Evolutionary conservation across 495 filamentous ascomycete species (phyloP), one percentile per base, ranked within the genome.

Genomic region (Elaphomyces granulatus): DNA sequence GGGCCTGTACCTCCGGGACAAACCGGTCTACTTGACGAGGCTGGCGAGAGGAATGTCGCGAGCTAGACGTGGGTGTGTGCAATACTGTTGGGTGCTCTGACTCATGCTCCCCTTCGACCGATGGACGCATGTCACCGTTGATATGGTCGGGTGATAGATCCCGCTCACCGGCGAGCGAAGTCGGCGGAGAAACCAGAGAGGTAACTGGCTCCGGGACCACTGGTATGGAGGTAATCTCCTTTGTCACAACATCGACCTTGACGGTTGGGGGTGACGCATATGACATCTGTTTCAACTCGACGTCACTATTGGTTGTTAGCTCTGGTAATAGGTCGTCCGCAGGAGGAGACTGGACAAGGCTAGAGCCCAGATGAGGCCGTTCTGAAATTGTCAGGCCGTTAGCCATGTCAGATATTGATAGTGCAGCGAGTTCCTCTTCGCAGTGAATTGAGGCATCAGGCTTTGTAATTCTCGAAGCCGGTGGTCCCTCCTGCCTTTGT

Each of bases 101-200:
- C 26, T 43, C 41, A 18, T 50, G 50, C 19, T 67, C 63, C n/a
- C 57, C 51, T 35, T 67, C 63, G 3, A 56, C 56, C 43, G 61
- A 55, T 12, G 44, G 41, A 16, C 49, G 23, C 10, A 41, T 34
- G 20, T 46, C 40, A 7, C 34, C 31, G 21, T 42, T 45, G 9
- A 46, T 44, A 40, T 61, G 54, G 0, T 66, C 54, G 8, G 59
- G 56, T 20, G 51, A 47, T 21, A 58, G 52, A 39, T 67, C 66
- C 41, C 52, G 61, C 40, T 70, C 66, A 41, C 68, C 67, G 15
- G 55, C 62, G 37, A 67, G 56, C 17, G 69, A 73, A 32, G 66
- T 70, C 0, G 69, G 69, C 17, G 69, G 69, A 0, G 69, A 73
- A 8, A 71, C 67, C 32, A 73, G 45, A 2, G 67, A 63, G 20